These are phyloP conservation scores for Crithidia bombi DNA, from an alignment of 208 protist genomes.

Conservation along the genomic window DNA sequence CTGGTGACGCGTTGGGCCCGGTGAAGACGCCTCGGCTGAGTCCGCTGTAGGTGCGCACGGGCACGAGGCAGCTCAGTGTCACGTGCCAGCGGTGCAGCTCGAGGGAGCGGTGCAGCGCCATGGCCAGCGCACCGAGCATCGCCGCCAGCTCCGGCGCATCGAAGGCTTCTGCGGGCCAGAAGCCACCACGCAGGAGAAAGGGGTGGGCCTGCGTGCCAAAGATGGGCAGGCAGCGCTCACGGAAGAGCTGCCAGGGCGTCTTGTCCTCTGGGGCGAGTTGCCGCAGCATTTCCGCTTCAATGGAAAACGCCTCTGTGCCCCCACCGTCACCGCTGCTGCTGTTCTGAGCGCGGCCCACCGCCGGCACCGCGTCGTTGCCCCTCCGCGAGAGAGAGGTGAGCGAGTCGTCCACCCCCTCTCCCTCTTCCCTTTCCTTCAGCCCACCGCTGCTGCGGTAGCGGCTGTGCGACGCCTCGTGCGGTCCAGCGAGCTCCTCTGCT, in stretches of 20 bases:
- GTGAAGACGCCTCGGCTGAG: constrained; percentile 88
- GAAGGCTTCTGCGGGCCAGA: constrained; percentile 87
- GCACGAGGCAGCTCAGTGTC: constrained; percentile 79
- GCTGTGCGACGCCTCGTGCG: constrained; percentile 4
- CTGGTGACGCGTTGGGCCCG: constrained; percentile 58
- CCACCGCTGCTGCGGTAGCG: not conserved
- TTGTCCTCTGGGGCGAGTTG: constrained; percentile 84
- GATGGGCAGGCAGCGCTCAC: constrained; percentile 78
- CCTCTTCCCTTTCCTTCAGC: too few relatives aligned
- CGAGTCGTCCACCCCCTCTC: too few relatives aligned
- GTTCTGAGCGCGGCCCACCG: not conserved
- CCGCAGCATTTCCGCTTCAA: constrained; percentile 55
- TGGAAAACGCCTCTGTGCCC: constrained; percentile 16
- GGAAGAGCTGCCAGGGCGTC: constrained; percentile 89
- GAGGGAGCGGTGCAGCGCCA: constrained; percentile 82
- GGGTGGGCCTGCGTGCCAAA: constrained; percentile 78
- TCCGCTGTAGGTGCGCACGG: constrained; percentile 77
- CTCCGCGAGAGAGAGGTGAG: not conserved
- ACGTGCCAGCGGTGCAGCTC: constrained; percentile 90
- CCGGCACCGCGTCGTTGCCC: not conserved
- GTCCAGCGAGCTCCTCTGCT: constrained; percentile 17
- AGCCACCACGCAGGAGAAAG: constrained; percentile 87
- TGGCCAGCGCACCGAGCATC: constrained; percentile 76
- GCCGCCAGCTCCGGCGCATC: constrained; percentile 76
- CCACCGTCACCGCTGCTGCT: not conserved